These are phyloP conservation scores for Arthroderma uncinatum DNA, from an alignment of 2,329 filamentous ascomycete genomes.

Conservation along the genomic window DNA sequence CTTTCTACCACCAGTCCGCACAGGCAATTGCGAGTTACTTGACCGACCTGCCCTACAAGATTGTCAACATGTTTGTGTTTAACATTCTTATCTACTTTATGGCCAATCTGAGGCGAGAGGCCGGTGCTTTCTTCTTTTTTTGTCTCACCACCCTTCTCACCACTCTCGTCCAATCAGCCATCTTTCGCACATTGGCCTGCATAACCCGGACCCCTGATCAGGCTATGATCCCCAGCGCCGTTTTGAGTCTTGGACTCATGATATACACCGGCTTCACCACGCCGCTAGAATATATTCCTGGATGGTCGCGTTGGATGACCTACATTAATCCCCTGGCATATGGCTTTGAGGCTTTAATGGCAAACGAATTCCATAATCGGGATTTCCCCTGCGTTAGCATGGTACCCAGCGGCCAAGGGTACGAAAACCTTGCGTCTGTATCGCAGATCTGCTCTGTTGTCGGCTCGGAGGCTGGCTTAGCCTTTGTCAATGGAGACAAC, in stretches of 20 bases:
- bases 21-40: slow-evolving; percentile 80
- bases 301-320: slow-evolving; percentile 73
- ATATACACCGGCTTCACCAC: slow-evolving; percentile 44
- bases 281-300: slow-evolving; percentile 54
- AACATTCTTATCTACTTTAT: slow-evolving; percentile 79
- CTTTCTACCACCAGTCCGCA: slow-evolving; percentile 77
- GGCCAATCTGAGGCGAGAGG: slow-evolving; percentile 62
- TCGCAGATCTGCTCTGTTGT: slow-evolving; percentile 48
- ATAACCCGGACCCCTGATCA: slow-evolving; percentile 66
- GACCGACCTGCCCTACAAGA: slow-evolving; percentile 72
- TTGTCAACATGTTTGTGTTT: slow-evolving; percentile 62
- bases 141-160: slow-evolving; percentile 61
- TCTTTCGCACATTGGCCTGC: slow-evolving; percentile 72
- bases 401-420: slow-evolving; percentile 34
- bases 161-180: slow-evolving; percentile 70
- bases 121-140: slow-evolving; percentile 76
- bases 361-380: slow-evolving; percentile 66
- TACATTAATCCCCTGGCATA: slow-evolving; percentile 71
- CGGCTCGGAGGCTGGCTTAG: slow-evolving; percentile 45
- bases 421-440: slow-evolving; percentile 22
- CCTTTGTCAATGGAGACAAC: slow-evolving; percentile 46
- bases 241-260: slow-evolving; percentile 35
- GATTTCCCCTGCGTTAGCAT: slow-evolving; percentile 43
- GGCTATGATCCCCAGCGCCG: slow-evolving; percentile 45
- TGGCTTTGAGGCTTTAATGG: slow-evolving; percentile 66